These are phyloP conservation scores for Ensete ventricosum DNA, from an alignment of 176 grass and related monocot genomes.

Conservation along the genomic window DNA sequence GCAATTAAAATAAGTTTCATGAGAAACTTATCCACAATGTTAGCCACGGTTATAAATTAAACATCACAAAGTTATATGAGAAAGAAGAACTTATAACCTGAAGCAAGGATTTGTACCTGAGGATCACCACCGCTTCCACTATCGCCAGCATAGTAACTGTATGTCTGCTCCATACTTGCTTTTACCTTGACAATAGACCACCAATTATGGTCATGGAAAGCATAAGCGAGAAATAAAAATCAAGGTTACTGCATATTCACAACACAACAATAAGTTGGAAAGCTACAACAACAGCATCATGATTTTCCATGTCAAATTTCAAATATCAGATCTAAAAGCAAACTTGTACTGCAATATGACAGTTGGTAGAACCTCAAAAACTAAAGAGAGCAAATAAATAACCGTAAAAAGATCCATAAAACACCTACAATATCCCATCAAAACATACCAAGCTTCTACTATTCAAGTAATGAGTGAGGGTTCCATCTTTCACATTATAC, in stretches of 20 bases:
- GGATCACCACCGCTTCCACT: conserved; percentile 58
- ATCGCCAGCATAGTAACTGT: conserved; percentile 70
- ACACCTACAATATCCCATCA: conserved; percentile 4
- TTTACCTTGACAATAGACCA: conserved; percentile 44
- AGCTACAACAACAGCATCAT: neutral
- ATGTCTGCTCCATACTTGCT: conserved; percentile 51
- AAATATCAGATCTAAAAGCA: neutral
- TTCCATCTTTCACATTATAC: conserved; percentile 36
- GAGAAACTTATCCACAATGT: neutral
- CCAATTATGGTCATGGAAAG: neutral
- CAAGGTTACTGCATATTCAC: neutral
- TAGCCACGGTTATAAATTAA: neutral
- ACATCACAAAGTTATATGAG: neutral
- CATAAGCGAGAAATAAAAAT: neutral
- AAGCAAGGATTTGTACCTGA: conserved; percentile 43
- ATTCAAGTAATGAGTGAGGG: conserved; percentile 48
- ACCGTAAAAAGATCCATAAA: neutral
- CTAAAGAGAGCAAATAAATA: conserved; percentile 4
- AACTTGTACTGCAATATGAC: neutral
- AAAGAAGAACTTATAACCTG: neutral
- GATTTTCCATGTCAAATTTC: no score
- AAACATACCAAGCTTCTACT: conserved; percentile 46
- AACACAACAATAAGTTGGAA: neutral
- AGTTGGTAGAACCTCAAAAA: neutral
- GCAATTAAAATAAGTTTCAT: conserved; percentile 21